A percentile compares a stretch with the other conserved stretches of the same genome.
Evolutionary conservation across 768 basidiomycete species (phyloP).

Genomic region (Hirschioporus abietinus): DNA sequence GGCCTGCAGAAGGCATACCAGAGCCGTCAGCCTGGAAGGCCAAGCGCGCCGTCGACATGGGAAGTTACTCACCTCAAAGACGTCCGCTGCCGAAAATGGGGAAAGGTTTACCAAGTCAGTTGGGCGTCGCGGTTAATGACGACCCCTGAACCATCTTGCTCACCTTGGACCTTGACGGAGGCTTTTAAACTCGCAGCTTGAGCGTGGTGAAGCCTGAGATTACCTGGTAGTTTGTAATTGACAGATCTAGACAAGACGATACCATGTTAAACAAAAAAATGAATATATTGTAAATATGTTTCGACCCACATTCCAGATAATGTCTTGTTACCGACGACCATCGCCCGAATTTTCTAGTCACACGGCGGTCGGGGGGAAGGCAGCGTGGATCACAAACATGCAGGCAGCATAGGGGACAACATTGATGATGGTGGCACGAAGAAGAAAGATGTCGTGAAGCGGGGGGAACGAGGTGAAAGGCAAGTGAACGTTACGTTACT

Average conservation of each 20-base stretch:
- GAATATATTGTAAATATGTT: conserved; percentile 7
- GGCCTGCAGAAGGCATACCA: conserved; percentile 36
- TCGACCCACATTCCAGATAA: conserved; percentile 60
- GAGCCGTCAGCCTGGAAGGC: neutral
- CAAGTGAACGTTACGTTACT: neutral
- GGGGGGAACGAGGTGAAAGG: neutral
- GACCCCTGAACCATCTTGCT: conserved; percentile 14
- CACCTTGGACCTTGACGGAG: conserved; percentile 70
- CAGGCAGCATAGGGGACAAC: neutral
- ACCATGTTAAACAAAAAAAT: neutral
- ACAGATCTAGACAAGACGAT: conserved; percentile 40
- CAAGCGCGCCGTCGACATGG: neutral
- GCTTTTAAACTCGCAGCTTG: conserved; percentile 68
- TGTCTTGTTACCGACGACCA: conserved; percentile 70
- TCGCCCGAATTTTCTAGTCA: conserved; percentile 67
- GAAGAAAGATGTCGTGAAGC: neutral
- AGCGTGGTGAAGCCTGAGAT: conserved; percentile 60
- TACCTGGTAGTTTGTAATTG: conserved; percentile 57
- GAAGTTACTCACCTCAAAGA: conserved; percentile 59
- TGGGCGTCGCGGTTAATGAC: neutral
- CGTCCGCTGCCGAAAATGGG: conserved; percentile 48
- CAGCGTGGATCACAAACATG: neutral
- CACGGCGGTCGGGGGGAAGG: neutral
- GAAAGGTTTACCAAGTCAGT: neutral
- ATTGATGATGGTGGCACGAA: neutral